phyloP scores from a whole-genome alignment of 1,284 basidiomycete genomes.

The Earliella scabrosa region DNA sequence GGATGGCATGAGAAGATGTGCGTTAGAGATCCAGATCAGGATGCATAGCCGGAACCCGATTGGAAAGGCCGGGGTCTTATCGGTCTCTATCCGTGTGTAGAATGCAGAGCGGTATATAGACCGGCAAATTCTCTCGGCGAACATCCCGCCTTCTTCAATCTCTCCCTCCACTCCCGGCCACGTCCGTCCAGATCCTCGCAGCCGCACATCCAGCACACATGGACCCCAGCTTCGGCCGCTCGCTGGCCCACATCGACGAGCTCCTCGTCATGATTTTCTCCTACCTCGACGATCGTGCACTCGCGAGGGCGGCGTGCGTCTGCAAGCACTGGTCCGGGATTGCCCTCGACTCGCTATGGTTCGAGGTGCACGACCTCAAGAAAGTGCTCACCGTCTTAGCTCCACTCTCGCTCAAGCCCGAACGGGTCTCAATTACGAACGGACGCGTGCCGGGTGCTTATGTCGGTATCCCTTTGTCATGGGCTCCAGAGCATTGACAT shows the following conservation, averaged over 20 bases:
- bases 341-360: conserved; percentile 34
- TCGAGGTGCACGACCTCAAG: conserved; percentile 39
- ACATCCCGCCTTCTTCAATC: conserved; percentile 10
- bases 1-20: conserved; percentile 19
- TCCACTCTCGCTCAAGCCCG: conserved; percentile 36
- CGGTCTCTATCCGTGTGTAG: conserved; percentile 21
- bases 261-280: conserved; percentile 32
- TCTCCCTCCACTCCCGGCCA: conserved; percentile 3
- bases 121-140: conserved; percentile 21
- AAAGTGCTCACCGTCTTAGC: conserved; percentile 52
- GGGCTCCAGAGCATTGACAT: too few species aligned
- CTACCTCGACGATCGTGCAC: conserved; percentile 31
- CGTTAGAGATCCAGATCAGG: conserved; percentile 19
- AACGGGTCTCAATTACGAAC: conserved; percentile 10
- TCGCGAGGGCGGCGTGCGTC: conserved; percentile 30
- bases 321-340: conserved; percentile 34
- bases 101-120: conserved; percentile 26
- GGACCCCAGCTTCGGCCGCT: conserved; percentile 7
- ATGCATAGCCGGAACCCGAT: conserved; percentile 7
- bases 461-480: conserved; percentile 17
- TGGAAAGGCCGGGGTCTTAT: conserved; percentile 27
- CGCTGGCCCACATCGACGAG: conserved; percentile 30
- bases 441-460: conserved; percentile 15
- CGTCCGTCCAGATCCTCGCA: conserved; percentile 3
- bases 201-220: conserved; percentile 3